Percentiles rank a stretch among this genome's conserved stretches.
These are phyloP conservation scores for Diaporthe sp. DNA, from an alignment of 2,329 filamentous ascomycete species.

Conservation along the genomic window DNA sequence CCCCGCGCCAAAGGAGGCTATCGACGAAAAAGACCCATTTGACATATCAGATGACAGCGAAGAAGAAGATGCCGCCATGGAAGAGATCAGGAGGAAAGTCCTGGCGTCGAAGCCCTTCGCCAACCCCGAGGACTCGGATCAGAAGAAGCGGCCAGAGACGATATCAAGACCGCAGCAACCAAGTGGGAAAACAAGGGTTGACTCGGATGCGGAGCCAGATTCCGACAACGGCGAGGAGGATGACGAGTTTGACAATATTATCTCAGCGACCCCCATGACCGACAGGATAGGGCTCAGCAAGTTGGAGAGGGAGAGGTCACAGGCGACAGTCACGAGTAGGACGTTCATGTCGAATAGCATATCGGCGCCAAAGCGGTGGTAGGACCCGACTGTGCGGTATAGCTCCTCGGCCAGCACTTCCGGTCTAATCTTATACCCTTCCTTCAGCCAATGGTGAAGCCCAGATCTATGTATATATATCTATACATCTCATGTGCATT, in stretches of 20 bases:
- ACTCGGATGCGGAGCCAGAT: constrained; percentile 73
- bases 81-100: constrained; percentile 90
- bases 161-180: constrained; percentile 70
- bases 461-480: constrained; percentile 15
- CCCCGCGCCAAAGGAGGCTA: constrained; percentile 43
- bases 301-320: constrained; percentile 68
- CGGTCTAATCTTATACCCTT: neutral
- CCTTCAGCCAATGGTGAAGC: neutral
- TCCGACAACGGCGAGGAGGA: constrained; percentile 67
- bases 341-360: constrained; percentile 65
- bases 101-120: constrained; percentile 91
- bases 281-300: constrained; percentile 80
- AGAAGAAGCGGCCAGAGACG: constrained; percentile 71
- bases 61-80: constrained; percentile 89
- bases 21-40: constrained; percentile 74
- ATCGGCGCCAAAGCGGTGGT: constrained; percentile 64
- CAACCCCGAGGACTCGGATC: constrained; percentile 62
- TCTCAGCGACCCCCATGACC: constrained; percentile 89
- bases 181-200: constrained; percentile 72
- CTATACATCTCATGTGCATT: constrained; percentile 13
- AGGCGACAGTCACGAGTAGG: constrained; percentile 61
- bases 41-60: constrained; percentile 84
- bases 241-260: constrained; percentile 92
- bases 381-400: neutral
- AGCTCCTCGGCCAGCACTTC: neutral